Conservation (phyloP, 2,329 filamentous ascomycete species). For the Waltergamsia citrina region DNA sequence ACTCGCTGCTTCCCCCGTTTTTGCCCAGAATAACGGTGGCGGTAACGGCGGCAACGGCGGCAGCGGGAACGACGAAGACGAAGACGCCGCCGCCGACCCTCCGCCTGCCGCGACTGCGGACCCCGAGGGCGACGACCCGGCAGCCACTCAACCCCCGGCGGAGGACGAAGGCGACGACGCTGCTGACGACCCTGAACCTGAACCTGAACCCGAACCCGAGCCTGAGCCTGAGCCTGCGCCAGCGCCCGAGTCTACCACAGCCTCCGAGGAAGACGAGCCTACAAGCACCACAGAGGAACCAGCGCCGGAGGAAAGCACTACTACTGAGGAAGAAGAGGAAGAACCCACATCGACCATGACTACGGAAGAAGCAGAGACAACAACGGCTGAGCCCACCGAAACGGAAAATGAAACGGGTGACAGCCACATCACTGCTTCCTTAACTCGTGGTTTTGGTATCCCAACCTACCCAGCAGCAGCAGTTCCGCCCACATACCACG, state of each 20-base stretch:
- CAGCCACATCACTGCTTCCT: slow-evolving; percentile 25
- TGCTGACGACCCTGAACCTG: background rate
- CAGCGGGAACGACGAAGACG: background rate
- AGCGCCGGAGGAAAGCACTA: slow-evolving; percentile 3
- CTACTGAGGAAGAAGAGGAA: too few species aligned
- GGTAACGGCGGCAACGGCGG: slow-evolving; percentile 11
- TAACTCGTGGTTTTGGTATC: slow-evolving; percentile 27
- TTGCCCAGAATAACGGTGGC: slow-evolving; percentile 18
- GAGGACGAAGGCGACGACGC: too few species aligned
- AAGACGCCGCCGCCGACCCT: background rate
- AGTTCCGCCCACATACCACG: slow-evolving; percentile 74
- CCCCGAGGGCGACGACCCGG: background rate
- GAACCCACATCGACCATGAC: background rate
- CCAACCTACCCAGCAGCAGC: slow-evolving; percentile 60
- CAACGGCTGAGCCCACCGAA: background rate
- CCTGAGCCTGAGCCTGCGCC: background rate
- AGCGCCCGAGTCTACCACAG: slow-evolving; percentile 1
- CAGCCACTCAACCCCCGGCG: too few species aligned
- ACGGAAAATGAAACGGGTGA: slow-evolving; percentile 7
- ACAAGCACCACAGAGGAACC: slow-evolving; percentile 1
- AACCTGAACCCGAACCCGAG: background rate
- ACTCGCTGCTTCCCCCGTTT: slow-evolving; percentile 15
- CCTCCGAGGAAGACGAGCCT: background rate
- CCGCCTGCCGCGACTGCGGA: background rate
- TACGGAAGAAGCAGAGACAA: background rate